Evolutionary conservation across 176 grass and related monocot genomes (phyloP).

Genomic region (Eleusine coracana): DNA sequence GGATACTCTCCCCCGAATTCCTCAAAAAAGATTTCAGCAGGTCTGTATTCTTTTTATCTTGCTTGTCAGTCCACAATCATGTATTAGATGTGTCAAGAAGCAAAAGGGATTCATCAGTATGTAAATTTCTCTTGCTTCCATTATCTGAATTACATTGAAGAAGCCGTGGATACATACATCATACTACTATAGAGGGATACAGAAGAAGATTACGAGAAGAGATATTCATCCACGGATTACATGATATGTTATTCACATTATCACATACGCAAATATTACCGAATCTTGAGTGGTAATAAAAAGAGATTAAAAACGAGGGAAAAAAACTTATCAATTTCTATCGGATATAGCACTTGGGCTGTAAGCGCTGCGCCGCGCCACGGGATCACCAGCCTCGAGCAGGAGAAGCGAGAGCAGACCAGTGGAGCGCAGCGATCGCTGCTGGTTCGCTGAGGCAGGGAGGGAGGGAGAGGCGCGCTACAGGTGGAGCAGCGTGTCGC

Average conservation of each 20-base stretch:
- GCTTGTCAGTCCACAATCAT: not conserved
- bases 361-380: conserved; percentile 10
- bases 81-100: not conserved
- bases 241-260: conserved; percentile 53
- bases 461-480: not conserved
- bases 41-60: not conserved
- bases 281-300: conserved; percentile 39
- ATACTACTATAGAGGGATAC: conserved; percentile 6
- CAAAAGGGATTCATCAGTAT: not conserved
- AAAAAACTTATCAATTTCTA: conserved; percentile 41
- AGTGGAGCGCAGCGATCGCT: not conserved
- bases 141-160: conserved; percentile 16
- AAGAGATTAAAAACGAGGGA: not conserved
- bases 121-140: conserved; percentile 42
- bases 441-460: not conserved
- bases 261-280: conserved; percentile 28
- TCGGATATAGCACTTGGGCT: conserved; percentile 3
- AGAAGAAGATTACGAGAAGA: not conserved
- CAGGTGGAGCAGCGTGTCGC: conserved; percentile 64
- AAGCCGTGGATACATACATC: conserved; percentile 1
- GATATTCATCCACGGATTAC: conserved; percentile 25
- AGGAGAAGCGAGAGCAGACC: not conserved
- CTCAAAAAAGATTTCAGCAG: not conserved
- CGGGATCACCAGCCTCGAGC: not conserved
- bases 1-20: too few species aligned